Base-by-base conservation (phyloP, 2,329 filamentous ascomycete species). In the Fusarium austroafricanum region DNA sequence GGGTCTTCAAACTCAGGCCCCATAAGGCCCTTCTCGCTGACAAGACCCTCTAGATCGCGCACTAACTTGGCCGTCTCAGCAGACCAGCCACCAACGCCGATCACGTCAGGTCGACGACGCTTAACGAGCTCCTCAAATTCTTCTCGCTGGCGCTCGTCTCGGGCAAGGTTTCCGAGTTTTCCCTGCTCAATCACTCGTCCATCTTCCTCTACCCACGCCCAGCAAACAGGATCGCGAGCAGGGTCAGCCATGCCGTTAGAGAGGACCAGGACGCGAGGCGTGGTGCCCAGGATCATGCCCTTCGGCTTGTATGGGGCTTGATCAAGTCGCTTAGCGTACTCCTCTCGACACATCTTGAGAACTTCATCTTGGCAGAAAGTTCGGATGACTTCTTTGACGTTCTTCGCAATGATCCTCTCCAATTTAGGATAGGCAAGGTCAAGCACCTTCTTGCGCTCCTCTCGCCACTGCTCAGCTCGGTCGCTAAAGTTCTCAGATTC, bases 221-320 rank as follows among this genome's bases (percentile, higher is more conserved):
- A 98, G 79, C 89, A 92, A 42, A 97, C 88, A 4, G 93, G 91
- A 69, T 97, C 95, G 38, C 93, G 88, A 55, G 80, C 81, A 17
- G 86, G 82, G 71, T 92, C 89, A 15, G 92, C 93, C 78, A 90
- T 90, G 54, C 96, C 96, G 72, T 94, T 96, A 5, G 94, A 95
- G 21, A 99, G 80, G 6, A 94, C 89, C 46, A 99, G 86, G 7
- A 97, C 93, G 31, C 95, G 91, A 44, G 96, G 94, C 9, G 91
- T 87, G 1, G 94, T 97, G 26, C 96, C 96, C 38, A 97, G 84
- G 20, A 94, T 87, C 87, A 97, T 93, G 11, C 94, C 94, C 79
- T 95, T 94, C 7, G 96, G 94, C 79, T 97, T 97, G 81, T 94
- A 97, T 0, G 96, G 96, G 10, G 96, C 94, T 79, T 99, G 96